phyloP scores from a whole-genome alignment of 768 basidiomycete genomes.

The Psilocybe subaeruginosa region DNA sequence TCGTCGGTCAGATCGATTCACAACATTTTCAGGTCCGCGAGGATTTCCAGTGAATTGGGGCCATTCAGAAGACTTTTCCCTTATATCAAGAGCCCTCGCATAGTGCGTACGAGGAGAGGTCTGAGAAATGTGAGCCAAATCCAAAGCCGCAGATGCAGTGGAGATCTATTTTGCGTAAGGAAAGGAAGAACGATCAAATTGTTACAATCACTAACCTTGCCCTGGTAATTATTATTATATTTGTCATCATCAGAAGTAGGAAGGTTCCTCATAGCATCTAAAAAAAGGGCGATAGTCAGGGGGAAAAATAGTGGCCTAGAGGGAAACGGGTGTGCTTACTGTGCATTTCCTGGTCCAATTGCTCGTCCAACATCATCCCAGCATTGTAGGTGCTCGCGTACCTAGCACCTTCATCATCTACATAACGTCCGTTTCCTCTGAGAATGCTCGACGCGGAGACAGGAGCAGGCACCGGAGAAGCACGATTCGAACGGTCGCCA shows the following conservation, averaged over 20 bases:
- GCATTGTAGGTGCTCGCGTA: constrained; percentile 74
- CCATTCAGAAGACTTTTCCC: constrained; percentile 89
- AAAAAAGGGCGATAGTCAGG: constrained; percentile 14
- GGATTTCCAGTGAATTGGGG: constrained; percentile 78
- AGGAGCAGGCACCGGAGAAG: constrained; percentile 57
- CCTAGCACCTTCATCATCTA: constrained; percentile 59
- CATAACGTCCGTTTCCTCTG: constrained; percentile 54
- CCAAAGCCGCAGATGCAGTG: constrained; percentile 88
- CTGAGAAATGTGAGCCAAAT: constrained; percentile 88
- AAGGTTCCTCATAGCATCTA: constrained; percentile 87
- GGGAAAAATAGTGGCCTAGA: constrained; percentile 1
- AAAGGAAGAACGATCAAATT: constrained; percentile 6
- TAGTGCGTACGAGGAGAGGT: constrained; percentile 71
- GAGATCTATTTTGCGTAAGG: constrained; percentile 54
- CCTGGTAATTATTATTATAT: constrained; percentile 62
- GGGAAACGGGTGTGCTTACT: constrained; percentile 51
- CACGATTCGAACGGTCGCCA: constrained; percentile 61
- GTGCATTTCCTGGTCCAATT: constrained; percentile 93
- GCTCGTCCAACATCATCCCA: constrained; percentile 92
- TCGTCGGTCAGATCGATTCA: constrained; percentile 64
- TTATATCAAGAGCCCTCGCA: constrained; percentile 54
- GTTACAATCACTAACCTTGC: constrained; percentile 50
- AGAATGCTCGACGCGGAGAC: constrained; percentile 56
- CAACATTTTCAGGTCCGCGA: constrained; percentile 62
- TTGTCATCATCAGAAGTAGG: constrained; percentile 92